Conservation (phyloP, 2,329 filamentous ascomycete species). For the Periconia macrospinosa region DNA sequence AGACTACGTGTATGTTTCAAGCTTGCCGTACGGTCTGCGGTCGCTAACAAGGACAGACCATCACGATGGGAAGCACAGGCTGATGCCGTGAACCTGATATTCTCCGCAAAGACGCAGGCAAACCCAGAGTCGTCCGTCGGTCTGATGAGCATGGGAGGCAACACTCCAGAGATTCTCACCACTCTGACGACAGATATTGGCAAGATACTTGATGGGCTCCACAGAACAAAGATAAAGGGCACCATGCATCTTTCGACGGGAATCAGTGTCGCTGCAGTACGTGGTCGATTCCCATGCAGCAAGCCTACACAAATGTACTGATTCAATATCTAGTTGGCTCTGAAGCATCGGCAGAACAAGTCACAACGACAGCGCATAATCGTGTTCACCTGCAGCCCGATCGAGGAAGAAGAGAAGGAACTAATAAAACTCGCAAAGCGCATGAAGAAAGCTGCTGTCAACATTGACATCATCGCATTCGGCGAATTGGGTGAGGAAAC, state of each 20-base stretch:
- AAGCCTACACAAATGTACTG: constrained; percentile 74
- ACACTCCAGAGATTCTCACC: constrained; percentile 94
- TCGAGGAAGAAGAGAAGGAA: constrained; percentile 85
- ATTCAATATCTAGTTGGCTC: constrained; percentile 67
- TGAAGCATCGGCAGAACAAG: constrained; percentile 98
- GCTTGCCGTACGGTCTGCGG: constrained; percentile 1
- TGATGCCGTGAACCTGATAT: constrained; percentile 92
- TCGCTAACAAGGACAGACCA: constrained; percentile 61
- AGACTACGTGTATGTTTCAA: constrained; percentile 66
- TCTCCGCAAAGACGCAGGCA: constrained; percentile 90
- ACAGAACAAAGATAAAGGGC: constrained; percentile 83
- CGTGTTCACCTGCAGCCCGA: constrained; percentile 92
- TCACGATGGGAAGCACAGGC: constrained; percentile 95
- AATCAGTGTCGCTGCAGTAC: constrained; percentile 91
- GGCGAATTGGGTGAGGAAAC: constrained; percentile 90
- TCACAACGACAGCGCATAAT: constrained; percentile 95
- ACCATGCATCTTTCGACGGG: constrained; percentile 86
- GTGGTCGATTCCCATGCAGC: constrained; percentile 59
- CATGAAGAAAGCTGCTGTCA: constrained; percentile 98
- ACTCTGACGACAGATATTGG: constrained; percentile 96
- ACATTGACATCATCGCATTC: constrained; percentile 92
- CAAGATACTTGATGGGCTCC: constrained; percentile 86
- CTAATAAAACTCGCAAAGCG: constrained; percentile 90
- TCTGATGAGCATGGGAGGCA: constrained; percentile 98
- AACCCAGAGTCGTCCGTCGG: constrained; percentile 98